Base-by-base conservation (phyloP, 805 yeast species). In the Ogataea ganodermae region DNA sequence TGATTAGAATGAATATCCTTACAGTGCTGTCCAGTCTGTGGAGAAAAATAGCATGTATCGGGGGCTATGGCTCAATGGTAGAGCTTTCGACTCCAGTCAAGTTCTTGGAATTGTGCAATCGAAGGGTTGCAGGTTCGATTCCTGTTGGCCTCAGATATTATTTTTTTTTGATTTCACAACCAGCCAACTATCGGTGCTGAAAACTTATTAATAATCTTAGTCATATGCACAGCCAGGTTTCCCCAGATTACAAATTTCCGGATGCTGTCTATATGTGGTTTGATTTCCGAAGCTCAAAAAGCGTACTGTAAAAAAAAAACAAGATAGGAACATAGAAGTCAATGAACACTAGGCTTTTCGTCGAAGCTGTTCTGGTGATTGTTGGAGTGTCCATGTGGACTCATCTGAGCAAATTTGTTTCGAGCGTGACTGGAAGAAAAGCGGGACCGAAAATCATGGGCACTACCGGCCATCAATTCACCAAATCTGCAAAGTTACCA, bases 81-180 rank as follows among this genome's bases (percentile, higher is more conserved):
- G 84, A 80, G 84, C 84, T 78, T 80, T 80, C 81, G 84, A 80
- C 81, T 80, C 84, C 84, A 80, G 79, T 64, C 56, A 46, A 35
- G 42, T 42, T 46, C 48, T 38, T 39, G 69, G 71, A 62, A 60
- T 59, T 52, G 55, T 72, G 78, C 70, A 67, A 81, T 81, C 88
- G 82, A 80, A 81, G 80, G 88, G 88, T 78, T 82, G 88, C 87
- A 82, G 86, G 88, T 82, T 82, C 88, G 79, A 82, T 80, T 82
- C 88, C 86, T 82, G 88, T 81, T 85, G 84, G 85, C 80, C 83
- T 80, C 84, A 80, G 56, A 47, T 52, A 63, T 69, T 64, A 57
- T 60, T 63, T 63, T 55, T 58, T 63, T 64, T n/a, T n/a, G n/a
- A n/a, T n/a, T n/a, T n/a, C n/a, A n/a, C n/a, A n/a, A n/a, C n/a